Evolutionary conservation across 257 asterid genomes (phyloP), one percentile per base, ranked within the genome.

Genomic region (Solanum ossicruentum): DNA sequence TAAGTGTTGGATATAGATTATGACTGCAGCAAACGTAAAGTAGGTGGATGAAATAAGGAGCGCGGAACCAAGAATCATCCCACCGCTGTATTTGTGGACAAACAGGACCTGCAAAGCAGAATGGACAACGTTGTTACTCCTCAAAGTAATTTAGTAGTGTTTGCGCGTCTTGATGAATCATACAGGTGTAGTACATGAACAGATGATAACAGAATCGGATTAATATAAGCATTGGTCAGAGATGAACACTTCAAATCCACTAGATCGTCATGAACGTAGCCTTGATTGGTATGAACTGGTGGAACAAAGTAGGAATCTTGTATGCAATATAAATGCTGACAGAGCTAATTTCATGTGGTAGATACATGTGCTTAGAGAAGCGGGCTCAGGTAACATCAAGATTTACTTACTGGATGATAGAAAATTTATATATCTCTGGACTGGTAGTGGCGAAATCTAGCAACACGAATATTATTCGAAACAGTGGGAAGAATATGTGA

Each of bases 81-180:
- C 86, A 8, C 93, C 93, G 54, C 94, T 92, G 65, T 28, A 90
- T 49, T 89, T 93, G 92, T 93, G 98, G 71, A 94, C 85, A 85
- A 91, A 94, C 28, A 92, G 32, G 13, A 92, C 98, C 98, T 94
- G 60, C 82, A 77, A 52, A 77, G 1, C n/a, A 77, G 63, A 77
- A 51, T 0, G 47, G 82, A 16, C 17, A 0, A 70, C 0, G 26
- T 70, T 1, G 0, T 70, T 70, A 70, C 52, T 39, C 79, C 54
- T 70, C 79, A 70, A 9, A 70, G 54, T 3, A 32, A 28, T 4
- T 54, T 54, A 18, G 57, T 54, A 54, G 49, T 17, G 58, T 0
- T 65, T 10, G 0, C 20, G 0, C 3, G 72, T 26, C n/a, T 26
- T 54, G 3, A 65, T 7, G 43, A 28, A 65, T 65, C 13, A 65